Evolutionary conservation across 139 green algal species (phyloP).

Genomic region (Nannochloris sp.): DNA sequence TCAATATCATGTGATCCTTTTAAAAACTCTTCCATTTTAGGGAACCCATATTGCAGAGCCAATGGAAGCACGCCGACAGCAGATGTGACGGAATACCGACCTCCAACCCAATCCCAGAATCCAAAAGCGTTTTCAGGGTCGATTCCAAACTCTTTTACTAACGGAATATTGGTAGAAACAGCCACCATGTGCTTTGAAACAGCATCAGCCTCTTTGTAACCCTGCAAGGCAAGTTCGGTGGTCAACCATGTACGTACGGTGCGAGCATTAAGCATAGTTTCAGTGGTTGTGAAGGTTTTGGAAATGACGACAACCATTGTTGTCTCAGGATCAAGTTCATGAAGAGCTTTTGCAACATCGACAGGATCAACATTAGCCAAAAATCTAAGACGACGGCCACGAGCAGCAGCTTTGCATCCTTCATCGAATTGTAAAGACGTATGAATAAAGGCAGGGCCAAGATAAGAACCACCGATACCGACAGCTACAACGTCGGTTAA

Average conservation of each 20-base stretch:
- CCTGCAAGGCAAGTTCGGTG: slow-evolving; percentile 51
- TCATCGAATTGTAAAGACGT: slow-evolving; percentile 77
- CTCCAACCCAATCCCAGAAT: slow-evolving; percentile 99
- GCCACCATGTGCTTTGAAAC: slow-evolving; percentile 67
- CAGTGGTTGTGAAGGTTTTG: slow-evolving; percentile 99
- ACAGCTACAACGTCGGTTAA: slow-evolving; percentile 94
- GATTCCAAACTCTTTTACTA: slow-evolving; percentile 99
- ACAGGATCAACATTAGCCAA: slow-evolving; percentile 99
- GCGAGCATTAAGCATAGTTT: slow-evolving; percentile 99
- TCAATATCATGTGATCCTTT: slow-evolving; percentile 81
- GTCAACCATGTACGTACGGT: slow-evolving; percentile 86
- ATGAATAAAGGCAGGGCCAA: slow-evolving; percentile 98
- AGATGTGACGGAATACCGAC: slow-evolving; percentile 92
- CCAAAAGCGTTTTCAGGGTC: slow-evolving; percentile 95
- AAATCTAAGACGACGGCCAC: slow-evolving; percentile 82
- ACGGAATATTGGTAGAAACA: slow-evolving; percentile 97
- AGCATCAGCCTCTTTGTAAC: slow-evolving; percentile 36
- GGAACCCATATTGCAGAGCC: slow-evolving; percentile 95
- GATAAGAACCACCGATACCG: slow-evolving; percentile 95
- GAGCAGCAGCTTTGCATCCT: slow-evolving; percentile 17
- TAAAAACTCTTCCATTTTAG: slow-evolving; percentile 64
- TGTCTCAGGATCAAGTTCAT: slow-evolving; percentile 75
- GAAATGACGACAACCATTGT: slow-evolving; percentile 93
- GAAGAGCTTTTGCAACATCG: slow-evolving; percentile 88
- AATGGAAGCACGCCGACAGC: slow-evolving; percentile 95